Base-by-base conservation (phyloP, 257 asterid species). In the Cordia subcordata region DNA sequence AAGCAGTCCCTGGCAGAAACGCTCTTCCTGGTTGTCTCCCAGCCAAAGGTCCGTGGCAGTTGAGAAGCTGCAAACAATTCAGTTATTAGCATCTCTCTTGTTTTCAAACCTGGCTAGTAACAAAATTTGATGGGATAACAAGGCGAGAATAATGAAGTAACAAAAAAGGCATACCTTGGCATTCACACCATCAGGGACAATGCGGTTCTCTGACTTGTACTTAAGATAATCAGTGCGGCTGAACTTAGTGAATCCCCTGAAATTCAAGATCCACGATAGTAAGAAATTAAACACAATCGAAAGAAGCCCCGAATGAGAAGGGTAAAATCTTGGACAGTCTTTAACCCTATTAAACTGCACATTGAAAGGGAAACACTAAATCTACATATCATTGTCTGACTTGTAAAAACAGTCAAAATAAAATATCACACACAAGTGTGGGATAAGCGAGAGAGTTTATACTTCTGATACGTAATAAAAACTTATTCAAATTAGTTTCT, bases 231-330 rank as follows among this genome's bases (percentile, higher is more conserved):
- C 57, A 53, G 38, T 53, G 16, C 57, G 57, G 57, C 16, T 53
- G 16, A 20, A 53, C 57, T 53, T 53, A 10, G 57, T 53, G 38
- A 53, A 53, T 13, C 57, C 57, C 57, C 57, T 53, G 38, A 53
- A 53, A 20, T 11, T 53, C 15, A 22, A 49, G 54, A 53, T 20
- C 0, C n/a, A 53, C 47, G 10, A 42, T 8, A 42, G 12, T 42
- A 42, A 42, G 47, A 42, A 42, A 42, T 42, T 42, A 2, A 42
- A 42, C 10, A 10, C 12, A 42, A 42, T 2, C 10, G 35, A 27
- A 27, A 27, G 35, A 27, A 27, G 3, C 35, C 6, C 35, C 6
- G 35, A 27, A 27, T 27, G 6, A 27, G 35, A 27, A 27, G 35
- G 35, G 35, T 6, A 1, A 27, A n/a, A n/a, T n/a, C n/a, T n/a